Conservation (phyloP, 306 rosid genomes). For the Cucumis melo region DNA sequence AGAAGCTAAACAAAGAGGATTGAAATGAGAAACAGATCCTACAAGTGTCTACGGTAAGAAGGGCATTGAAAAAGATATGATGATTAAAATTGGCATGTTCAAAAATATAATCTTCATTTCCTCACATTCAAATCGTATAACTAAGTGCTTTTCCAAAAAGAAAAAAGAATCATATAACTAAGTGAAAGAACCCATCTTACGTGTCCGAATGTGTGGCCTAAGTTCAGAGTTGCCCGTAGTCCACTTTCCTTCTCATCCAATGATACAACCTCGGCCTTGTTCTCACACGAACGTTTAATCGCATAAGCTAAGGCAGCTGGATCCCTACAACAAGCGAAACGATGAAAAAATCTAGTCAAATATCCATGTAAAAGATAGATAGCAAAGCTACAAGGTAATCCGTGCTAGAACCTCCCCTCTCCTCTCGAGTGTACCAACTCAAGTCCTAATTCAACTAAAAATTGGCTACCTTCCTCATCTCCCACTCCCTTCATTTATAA, state of each 20-base stretch:
- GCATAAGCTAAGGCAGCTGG: slow-evolving; percentile 73
- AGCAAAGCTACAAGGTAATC: not conserved
- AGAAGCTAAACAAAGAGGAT: not conserved
- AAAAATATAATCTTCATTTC: not conserved
- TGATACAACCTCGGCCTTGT: slow-evolving; percentile 91
- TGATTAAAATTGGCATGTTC: not conserved
- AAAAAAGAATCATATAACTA: not conserved
- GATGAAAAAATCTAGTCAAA: not conserved
- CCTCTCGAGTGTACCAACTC: not conserved
- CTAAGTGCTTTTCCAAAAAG: too few species aligned
- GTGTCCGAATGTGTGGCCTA: slow-evolving; percentile 98
- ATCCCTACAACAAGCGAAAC: slow-evolving; percentile 45
- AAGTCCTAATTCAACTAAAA: not conserved
- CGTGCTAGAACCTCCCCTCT: not conserved
- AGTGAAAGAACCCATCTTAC: slow-evolving; percentile 32
- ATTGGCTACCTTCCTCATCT: not conserved
- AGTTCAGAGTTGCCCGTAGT: slow-evolving; percentile 80
- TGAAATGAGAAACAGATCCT: not conserved
- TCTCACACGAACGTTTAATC: slow-evolving; percentile 89
- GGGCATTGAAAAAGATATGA: not conserved
- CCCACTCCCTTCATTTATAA: not conserved
- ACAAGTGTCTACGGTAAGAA: not conserved
- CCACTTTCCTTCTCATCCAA: slow-evolving; percentile 95
- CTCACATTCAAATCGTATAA: not conserved
- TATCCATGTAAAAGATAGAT: not conserved